These are phyloP conservation scores for Rhinocladiella similis DNA, from an alignment of 2,329 filamentous ascomycete species.

Conservation along the genomic window DNA sequence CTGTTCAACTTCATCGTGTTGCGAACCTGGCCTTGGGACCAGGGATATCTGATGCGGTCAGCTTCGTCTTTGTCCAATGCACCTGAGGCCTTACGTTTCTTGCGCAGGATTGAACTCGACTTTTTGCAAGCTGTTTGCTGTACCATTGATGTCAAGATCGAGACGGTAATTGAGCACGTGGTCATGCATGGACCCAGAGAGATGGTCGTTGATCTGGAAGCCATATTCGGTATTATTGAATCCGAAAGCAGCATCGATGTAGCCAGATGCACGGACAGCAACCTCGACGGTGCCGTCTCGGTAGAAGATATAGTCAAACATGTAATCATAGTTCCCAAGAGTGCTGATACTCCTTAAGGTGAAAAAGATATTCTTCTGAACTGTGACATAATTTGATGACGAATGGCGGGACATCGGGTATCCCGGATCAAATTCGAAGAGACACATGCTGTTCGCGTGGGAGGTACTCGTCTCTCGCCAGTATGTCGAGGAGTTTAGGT, in stretches of 20 bases:
- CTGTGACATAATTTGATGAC: no score
- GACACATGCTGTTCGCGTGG: no score
- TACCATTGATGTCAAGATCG: conserved; percentile 39
- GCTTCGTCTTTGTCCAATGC: no score
- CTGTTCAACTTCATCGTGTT: conserved; percentile 41
- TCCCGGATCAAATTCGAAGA: no score
- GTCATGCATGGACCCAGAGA: conserved; percentile 38
- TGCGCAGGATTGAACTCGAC: conserved; percentile 13
- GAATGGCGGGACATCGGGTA: no score
- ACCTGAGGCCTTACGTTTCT: conserved; percentile 38
- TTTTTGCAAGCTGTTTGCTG: conserved; percentile 12
- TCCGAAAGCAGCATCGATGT: no score
- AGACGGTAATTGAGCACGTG: conserved; percentile 39
- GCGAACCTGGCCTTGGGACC: conserved; percentile 24
- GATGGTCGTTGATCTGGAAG: conserved; percentile 35
- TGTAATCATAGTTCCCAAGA: conserved; percentile 57
- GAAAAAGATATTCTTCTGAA: no score
- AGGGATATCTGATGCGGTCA: no score
- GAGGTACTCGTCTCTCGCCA: no score
- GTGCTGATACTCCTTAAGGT: conserved; percentile 48
- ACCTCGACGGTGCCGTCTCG: conserved; percentile 54
- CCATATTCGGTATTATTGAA: conserved; percentile 31
- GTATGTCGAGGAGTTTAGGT: no score
- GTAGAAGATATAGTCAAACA: conserved; percentile 52
- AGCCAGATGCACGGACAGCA: conserved; percentile 14